Percentiles rank a stretch among this genome's conserved stretches.
Conservation (phyloP, 176 grass and related monocot species). For the Juncus effusus region DNA sequence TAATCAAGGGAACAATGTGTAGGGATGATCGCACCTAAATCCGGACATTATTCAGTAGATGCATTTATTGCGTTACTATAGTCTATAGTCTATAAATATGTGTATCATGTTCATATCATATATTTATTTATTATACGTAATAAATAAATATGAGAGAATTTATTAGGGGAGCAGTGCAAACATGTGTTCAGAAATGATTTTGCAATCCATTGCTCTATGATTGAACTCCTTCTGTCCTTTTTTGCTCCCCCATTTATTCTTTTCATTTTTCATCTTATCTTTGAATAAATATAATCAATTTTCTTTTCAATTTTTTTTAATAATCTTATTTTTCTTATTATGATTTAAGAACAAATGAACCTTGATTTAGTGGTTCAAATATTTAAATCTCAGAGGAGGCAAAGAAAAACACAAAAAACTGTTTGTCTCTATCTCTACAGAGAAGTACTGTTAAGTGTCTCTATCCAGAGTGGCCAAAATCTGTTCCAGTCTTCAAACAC, state of each 20-base stretch:
- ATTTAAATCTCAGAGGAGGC: background rate
- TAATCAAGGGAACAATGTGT: conserved; percentile 26
- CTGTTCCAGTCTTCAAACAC: conserved; percentile 8
- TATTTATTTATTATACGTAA: no score
- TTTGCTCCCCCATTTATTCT: conserved; percentile 18
- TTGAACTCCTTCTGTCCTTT: conserved; percentile 33
- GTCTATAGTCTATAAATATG: no score
- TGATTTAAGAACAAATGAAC: no score
- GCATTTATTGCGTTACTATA: conserved; percentile 11
- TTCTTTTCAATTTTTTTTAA: no score
- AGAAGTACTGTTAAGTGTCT: conserved; percentile 26
- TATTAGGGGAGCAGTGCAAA: conserved; percentile 7
- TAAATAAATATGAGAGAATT: background rate
- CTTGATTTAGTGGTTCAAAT: no score
- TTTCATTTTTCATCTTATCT: background rate
- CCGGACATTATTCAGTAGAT: conserved; percentile 23
- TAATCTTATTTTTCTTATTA: no score
- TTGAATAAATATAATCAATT: no score
- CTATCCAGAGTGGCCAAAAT: conserved; percentile 20
- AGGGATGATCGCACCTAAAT: conserved; percentile 33
- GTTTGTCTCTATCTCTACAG: conserved; percentile 14
- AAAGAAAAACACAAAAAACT: conserved; percentile 17
- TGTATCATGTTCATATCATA: no score
- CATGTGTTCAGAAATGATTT: conserved; percentile 53
- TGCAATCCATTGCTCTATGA: conserved; percentile 81